Conservation (phyloP, 169 alveolate species). For the Babesia divergens region DNA sequence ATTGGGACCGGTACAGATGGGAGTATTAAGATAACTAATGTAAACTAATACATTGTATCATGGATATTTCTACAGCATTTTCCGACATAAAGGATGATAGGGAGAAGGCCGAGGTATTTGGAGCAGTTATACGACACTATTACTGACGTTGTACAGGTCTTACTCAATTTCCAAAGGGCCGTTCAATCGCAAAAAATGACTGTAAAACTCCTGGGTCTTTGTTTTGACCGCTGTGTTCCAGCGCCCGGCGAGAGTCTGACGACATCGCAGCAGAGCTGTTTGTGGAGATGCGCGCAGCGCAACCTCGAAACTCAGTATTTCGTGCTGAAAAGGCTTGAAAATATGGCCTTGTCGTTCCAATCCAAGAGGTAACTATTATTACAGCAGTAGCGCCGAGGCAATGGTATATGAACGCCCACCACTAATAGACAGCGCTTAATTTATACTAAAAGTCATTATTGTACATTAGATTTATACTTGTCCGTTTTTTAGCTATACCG, state of each 20-base stretch:
- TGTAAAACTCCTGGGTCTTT: conserved; percentile 56
- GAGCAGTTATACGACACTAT: not conserved
- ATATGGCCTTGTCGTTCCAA: conserved; percentile 45
- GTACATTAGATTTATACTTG: too few relatives aligned
- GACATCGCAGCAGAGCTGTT: conserved; percentile 59
- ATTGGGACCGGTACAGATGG: not conserved
- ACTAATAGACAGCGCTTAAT: not conserved
- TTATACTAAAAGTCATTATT: too few relatives aligned
- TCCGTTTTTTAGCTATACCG: too few relatives aligned
- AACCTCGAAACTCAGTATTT: conserved; percentile 65
- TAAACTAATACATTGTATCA: not conserved
- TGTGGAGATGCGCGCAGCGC: conserved; percentile 66
- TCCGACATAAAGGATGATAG: conserved; percentile 34
- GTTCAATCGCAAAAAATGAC: conserved; percentile 66
- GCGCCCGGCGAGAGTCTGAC: conserved; percentile 64
- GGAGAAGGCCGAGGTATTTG: conserved; percentile 66
- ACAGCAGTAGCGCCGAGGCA: not conserved
- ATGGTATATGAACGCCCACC: too few relatives aligned
- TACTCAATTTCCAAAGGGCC: conserved; percentile 57
- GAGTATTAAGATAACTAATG: not conserved
- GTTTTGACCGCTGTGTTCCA: conserved; percentile 63
- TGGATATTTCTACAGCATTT: conserved; percentile 43
- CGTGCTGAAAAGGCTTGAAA: conserved; percentile 57
- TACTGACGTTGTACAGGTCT: conserved; percentile 18
- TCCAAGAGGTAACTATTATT: not conserved